Conservation (phyloP, 257 asterid genomes). For the Jaltomata sinuosa region DNA sequence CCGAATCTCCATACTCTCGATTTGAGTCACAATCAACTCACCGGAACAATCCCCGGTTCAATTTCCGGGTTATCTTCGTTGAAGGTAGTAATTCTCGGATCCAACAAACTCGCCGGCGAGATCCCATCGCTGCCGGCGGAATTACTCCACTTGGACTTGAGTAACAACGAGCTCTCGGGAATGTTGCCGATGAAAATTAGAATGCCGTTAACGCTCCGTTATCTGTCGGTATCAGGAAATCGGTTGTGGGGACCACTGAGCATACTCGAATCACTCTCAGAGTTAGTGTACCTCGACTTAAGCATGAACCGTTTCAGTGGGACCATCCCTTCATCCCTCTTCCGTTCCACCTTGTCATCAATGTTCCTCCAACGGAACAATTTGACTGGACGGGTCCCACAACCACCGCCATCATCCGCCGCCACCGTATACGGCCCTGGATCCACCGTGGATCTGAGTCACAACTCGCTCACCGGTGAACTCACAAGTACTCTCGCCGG, state of each 20-base stretch:
- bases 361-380: constrained; percentile 83
- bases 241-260: constrained; percentile 52
- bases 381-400: constrained; percentile 59
- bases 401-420: not conserved
- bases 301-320: constrained; percentile 66
- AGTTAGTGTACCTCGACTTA: constrained; percentile 57
- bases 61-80: constrained; percentile 7
- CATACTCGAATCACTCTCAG: constrained; percentile 28
- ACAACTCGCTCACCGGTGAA: constrained; percentile 51
- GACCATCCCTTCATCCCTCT: constrained; percentile 42
- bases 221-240: constrained; percentile 45
- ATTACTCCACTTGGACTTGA: constrained; percentile 57
- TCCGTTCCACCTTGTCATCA: constrained; percentile 42
- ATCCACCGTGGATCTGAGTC: constrained; percentile 63
- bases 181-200: constrained; percentile 10
- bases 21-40: constrained; percentile 51
- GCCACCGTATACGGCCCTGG: constrained; percentile 13
- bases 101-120: constrained; percentile 34
- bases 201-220: constrained; percentile 50
- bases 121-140: constrained; percentile 24
- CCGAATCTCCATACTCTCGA: constrained; percentile 66
- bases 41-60: constrained; percentile 34
- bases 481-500: constrained; percentile 28
- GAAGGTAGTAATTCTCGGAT: constrained; percentile 36
- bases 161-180: constrained; percentile 44